These are phyloP conservation scores for Psilocybe sp. DNA, from an alignment of 768 basidiomycete species.

Conservation along the genomic window DNA sequence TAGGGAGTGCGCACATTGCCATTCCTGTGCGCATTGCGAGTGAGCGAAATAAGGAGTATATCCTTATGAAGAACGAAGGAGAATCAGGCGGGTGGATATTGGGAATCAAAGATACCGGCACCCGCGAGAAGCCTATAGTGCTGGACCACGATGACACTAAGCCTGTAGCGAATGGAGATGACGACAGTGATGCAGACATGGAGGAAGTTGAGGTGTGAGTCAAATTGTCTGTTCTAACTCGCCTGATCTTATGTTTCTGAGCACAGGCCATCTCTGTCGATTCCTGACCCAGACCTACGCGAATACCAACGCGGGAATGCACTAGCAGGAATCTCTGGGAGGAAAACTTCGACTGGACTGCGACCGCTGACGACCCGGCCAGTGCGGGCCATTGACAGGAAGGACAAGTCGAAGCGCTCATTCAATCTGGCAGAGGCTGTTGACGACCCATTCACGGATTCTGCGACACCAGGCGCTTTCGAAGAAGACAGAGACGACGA, in stretches of 20 bases:
- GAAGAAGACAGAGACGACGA: constrained; percentile 21
- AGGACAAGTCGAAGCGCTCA: constrained; percentile 38
- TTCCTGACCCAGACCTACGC: constrained; percentile 59
- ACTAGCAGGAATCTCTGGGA: constrained; percentile 52
- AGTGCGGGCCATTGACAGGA: constrained; percentile 30
- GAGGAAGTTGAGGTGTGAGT: constrained; percentile 77
- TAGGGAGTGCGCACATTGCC: constrained; percentile 84
- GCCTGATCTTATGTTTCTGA: background rate
- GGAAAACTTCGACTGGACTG: constrained; percentile 39
- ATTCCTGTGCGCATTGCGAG: constrained; percentile 95
- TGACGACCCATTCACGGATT: constrained; percentile 1
- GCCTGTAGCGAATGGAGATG: constrained; percentile 38
- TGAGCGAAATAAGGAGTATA: constrained; percentile 91
- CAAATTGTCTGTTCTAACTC: background rate
- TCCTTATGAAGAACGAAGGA: constrained; percentile 91
- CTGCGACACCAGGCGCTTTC: background rate
- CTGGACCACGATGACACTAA: constrained; percentile 63
- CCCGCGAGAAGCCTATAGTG: constrained; percentile 79
- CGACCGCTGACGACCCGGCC: constrained; percentile 27
- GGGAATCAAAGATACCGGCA: constrained; percentile 82
- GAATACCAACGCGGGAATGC: constrained; percentile 62
- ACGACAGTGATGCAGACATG: constrained; percentile 71
- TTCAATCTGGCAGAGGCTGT: constrained; percentile 36
- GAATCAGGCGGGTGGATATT: constrained; percentile 91
- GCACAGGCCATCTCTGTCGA: constrained; percentile 29